Percentiles rank a stretch among this genome's conserved stretches.
Evolutionary conservation across 2,329 filamentous ascomycete genomes (phyloP).

Genomic region (Albophoma yamanashiensis): DNA sequence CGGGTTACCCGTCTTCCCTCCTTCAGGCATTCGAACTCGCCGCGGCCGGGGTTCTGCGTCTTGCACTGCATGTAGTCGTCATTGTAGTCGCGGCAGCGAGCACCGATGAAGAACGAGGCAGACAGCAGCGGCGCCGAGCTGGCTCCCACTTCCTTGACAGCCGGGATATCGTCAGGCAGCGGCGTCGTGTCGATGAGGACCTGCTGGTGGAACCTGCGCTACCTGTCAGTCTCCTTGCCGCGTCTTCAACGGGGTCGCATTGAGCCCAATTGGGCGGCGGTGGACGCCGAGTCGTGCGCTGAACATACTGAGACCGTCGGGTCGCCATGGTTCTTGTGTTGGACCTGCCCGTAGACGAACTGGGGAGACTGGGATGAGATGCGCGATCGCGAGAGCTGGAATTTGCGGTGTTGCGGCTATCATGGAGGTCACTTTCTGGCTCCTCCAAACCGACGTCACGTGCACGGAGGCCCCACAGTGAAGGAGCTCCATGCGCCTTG

Average conservation of each 20-base stretch:
- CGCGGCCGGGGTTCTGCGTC: conserved; percentile 79
- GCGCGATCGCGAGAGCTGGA: not conserved
- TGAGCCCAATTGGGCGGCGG: not conserved
- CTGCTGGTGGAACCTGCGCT: conserved; percentile 79
- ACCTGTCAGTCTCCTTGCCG: conserved; percentile 10
- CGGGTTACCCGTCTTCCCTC: conserved; percentile 94
- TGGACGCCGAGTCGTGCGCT: not conserved
- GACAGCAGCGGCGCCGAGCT: conserved; percentile 87
- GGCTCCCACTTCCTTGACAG: conserved; percentile 86
- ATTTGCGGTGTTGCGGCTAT: not conserved
- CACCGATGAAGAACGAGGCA: conserved; percentile 93
- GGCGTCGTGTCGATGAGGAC: conserved; percentile 93
- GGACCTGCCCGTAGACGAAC: conserved; percentile 12
- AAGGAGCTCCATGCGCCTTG: not conserved
- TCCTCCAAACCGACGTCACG: not conserved
- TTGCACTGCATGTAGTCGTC: conserved; percentile 99
- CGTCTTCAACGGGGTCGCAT: not conserved
- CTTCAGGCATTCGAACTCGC: conserved; percentile 90
- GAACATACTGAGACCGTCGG: conserved; percentile 31
- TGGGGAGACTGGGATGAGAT: not conserved
- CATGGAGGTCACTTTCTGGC: not conserved
- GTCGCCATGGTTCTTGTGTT: conserved; percentile 26
- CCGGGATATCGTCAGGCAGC: conserved; percentile 82
- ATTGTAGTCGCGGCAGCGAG: conserved; percentile 88
- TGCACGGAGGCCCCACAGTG: not conserved